Base-by-base conservation (phyloP, 768 basidiomycete species). In the Lactifluus pinguis region DNA sequence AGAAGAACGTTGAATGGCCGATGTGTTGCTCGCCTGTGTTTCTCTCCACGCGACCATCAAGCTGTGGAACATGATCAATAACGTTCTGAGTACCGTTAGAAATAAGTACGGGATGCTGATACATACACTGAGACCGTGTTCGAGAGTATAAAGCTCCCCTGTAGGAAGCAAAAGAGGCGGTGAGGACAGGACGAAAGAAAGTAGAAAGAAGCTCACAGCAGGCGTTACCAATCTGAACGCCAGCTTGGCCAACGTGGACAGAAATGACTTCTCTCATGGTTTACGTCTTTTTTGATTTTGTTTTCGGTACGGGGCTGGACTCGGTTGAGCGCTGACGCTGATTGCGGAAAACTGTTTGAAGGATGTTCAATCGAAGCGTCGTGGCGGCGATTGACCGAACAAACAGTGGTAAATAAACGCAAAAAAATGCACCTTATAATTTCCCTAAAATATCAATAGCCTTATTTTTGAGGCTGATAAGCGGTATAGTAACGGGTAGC, bases 1-100 rank as follows among this genome's bases (percentile, higher is more conserved):
- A 94, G 80, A 98, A 99, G 83, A 99, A 98, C 49, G 95, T 98
- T 52, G 89, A 91, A 78, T 98, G 97, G 51, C 97, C 95, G 68
- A 81, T 82, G 71, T 97, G 64, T 77, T 80, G 65, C 72, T 76
- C 42, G 85, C 85, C 39, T 82, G 80, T n/a, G 86, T 82, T 66
- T 80, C 81, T 66, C 87, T 85, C 72, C 65, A 95, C 79, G 69
- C 93, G 92, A 72, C 95, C 95, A 73, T 97, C 95, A 57, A 93
- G 89, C 95, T 97, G 68, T 38, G 62, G 59, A 44, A 52, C 30
- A 58, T 44, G 52, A 32, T 41, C 4, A 42, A 3, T 6, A 19
- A 44, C n/a, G 10, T 11, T 47, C 55, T 19, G n/a, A 38, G 36
- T 38, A 14, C 15, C 3, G 19, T 53, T 13, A 3, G 8, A 4